Base-by-base conservation (phyloP, 176 grass and related monocot species). In the Dendrocalamus sinicus region DNA sequence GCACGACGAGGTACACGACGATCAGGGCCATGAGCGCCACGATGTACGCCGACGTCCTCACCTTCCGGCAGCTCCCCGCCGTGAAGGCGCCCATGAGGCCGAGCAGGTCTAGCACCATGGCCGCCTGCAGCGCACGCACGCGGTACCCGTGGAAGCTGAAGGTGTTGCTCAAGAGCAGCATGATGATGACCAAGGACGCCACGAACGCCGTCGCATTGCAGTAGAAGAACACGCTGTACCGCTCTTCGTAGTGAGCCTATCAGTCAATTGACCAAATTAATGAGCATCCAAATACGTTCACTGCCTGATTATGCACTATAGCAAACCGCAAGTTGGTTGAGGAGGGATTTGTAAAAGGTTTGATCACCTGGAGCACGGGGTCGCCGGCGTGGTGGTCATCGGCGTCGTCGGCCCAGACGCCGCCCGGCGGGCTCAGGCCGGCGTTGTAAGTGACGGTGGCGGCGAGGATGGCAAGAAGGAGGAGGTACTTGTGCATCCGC, bases 161-260 rank as follows among this genome's bases (percentile, higher is more conserved):
- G n/a, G 20, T 85, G 39, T 54, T 82, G 40, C 72, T 88, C 46
- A 84, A 76, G 20, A 91, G 75, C 72, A 91, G 75, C 70, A 77
- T 44, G 40, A 88, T 88, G 77, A 91, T 91, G 40, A 81, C 54
- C 45, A 88, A 53, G 8, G 90, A 91, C 20, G 81, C 22, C 81
- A 85, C 76, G 70, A 91, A 91, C 24, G 86, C 90, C 1, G 73
- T 88, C 13, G 85, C 81, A 43, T 91, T 88, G 69, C 81, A 83
- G 64, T 80, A 91, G 70, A 75, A 85, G 81, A 91, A 91, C 14
- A 39, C 55, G 26, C 7, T 58, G 71, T 86, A 90, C 20, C 71
- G 43, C 58, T 32, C 57, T 0, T 7, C 17, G 71, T 75, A 64
- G 70, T 43, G 71, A 0, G 53, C 81, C 81, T 83, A 50, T 45